Evolutionary conservation across 306 rosid species (phyloP), one percentile per base, ranked within the genome.

Genomic region (Glycyrrhiza uralensis): DNA sequence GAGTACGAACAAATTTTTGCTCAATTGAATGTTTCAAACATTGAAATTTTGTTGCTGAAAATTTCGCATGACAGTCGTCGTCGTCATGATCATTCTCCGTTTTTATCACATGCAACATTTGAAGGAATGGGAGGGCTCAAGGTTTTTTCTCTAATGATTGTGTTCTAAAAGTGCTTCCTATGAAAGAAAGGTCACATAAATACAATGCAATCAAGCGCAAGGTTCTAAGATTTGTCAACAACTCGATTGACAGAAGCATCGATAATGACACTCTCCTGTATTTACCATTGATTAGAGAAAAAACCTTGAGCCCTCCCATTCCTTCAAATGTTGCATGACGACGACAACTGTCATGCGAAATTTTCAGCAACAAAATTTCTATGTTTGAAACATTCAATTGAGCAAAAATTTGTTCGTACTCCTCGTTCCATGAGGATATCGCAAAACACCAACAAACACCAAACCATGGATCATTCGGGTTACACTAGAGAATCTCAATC

Each of bases 381-480:
- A 72, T 69, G n/a, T 47, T 45, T 45, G 77, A 50, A 59, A 47
- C 73, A 30, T 17, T 20, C 3, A 30, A 4, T 49, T 49, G 60
- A 12, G 3, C 3, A 19, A 28, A 8, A 18, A 67, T 18, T 67
- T 3, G 3, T n/a, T n/a, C n/a, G 61, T 47, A 30, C 19, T 12
- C 26, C 46, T 29, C 32, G 20, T 29, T 3, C 61, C 61, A 49
- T 19, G 61, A 49, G 4, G 61, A 67, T 32, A 67, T 22, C 10
- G 47, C 60, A 81, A 90, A 12, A 97, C 98, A 76, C 85, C 82
- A 32, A 77, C 66, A 76, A 88, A 50, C 41, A 82, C 93, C 61
- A 93, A 81, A 54, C 90, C 80, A 69, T 93, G 98, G 10, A 90
- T 79, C 96, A 85, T 84, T 69, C 69, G 79, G 32, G 58, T 85